A percentile compares a stretch with the other conserved stretches of the same genome.
Conservation (phyloP, 2,329 filamentous ascomycete genomes). For the Elsinoe ampelina region DNA sequence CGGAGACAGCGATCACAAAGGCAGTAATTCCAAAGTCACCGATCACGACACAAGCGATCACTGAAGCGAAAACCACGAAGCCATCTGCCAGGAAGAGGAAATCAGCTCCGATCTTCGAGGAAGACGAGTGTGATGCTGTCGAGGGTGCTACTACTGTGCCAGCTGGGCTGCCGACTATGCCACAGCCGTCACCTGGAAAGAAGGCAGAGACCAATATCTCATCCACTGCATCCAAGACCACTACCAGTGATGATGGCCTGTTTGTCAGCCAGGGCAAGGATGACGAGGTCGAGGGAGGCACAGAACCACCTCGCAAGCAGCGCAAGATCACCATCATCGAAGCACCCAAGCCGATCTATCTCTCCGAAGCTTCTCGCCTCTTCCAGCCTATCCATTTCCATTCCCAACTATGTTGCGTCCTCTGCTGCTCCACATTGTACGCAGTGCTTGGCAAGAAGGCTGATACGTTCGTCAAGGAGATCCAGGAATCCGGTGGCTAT, state of each 20-base stretch:
- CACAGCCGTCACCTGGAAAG: background rate
- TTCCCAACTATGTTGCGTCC: background rate
- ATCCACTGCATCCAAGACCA: no score
- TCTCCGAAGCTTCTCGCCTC: background rate
- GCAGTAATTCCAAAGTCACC: no score
- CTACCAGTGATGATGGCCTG: no score
- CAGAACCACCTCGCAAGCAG: background rate
- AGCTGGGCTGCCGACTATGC: no score
- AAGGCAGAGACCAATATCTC: background rate
- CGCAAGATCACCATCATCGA: background rate
- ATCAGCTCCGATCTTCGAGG: no score
- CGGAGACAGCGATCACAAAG: background rate
- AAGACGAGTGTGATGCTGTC: no score
- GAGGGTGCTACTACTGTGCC: no score
- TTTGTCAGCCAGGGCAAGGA: no score
- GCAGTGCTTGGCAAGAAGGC: conserved; percentile 21
- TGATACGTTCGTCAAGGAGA: conserved; percentile 19
- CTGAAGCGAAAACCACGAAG: background rate
- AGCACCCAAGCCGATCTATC: background rate
- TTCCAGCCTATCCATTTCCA: background rate
- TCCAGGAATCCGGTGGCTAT: no score
- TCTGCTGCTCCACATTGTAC: background rate
- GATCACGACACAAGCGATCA: background rate
- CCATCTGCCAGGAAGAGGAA: background rate
- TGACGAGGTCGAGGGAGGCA: no score